Conservation (phyloP, 768 basidiomycete genomes). For the Trametes maxima region DNA sequence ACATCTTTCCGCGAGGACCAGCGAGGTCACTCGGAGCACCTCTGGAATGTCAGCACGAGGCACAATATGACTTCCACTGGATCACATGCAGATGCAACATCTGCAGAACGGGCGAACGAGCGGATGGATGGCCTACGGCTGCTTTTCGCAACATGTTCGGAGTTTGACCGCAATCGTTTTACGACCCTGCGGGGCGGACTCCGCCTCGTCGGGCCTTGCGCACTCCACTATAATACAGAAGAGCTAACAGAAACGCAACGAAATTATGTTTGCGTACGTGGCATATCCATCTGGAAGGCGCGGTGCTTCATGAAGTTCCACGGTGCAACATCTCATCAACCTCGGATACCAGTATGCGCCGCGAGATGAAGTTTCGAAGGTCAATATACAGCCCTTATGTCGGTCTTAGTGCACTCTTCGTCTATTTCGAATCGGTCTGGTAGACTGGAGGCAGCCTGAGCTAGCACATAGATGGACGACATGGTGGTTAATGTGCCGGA, state of each 20-base stretch:
- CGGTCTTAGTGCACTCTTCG: too few species aligned
- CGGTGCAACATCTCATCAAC: conserved; percentile 10
- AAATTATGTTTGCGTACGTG: not conserved
- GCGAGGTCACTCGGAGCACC: conserved; percentile 4
- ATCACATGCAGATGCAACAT: too few species aligned
- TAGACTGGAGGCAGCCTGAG: not conserved
- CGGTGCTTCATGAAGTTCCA: not conserved
- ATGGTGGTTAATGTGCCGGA: not conserved
- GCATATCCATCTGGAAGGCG: not conserved
- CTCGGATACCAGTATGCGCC: not conserved
- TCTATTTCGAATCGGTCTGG: too few species aligned
- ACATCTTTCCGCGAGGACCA: conserved; percentile 3
- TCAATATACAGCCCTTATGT: too few species aligned
- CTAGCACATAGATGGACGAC: not conserved
- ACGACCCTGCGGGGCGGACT: too few species aligned
- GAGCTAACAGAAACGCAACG: too few species aligned
- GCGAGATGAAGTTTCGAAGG: not conserved
- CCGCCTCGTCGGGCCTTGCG: too few species aligned
- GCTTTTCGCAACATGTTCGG: conserved; percentile 9
- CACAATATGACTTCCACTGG: too few species aligned
- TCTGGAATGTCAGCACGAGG: not conserved
- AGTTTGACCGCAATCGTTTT: not conserved
- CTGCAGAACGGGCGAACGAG: too few species aligned
- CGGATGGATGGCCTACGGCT: not conserved
- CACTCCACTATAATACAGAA: too few species aligned